Percentiles rank a stretch among this genome's conserved stretches.
phyloP scores from a whole-genome alignment of 768 basidiomycete genomes.

The Auriscalpium vulgare region DNA sequence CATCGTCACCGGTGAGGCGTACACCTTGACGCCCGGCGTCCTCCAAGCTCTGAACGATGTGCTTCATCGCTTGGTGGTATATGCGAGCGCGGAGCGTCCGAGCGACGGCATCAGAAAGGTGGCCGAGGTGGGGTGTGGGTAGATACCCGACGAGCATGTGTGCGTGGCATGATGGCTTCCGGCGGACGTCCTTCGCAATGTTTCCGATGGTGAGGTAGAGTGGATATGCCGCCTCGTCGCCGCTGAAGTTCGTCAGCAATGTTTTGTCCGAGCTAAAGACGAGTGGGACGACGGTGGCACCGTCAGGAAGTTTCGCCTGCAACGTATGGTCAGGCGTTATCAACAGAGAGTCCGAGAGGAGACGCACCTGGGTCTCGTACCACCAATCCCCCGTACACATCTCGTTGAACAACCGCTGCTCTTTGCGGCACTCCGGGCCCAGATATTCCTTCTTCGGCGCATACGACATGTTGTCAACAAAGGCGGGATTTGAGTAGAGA shows the following conservation, averaged over 20 bases:
- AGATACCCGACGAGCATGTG: slow-evolving; percentile 32
- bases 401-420: slow-evolving; percentile 24
- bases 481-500: slow-evolving; percentile 22
- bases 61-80: slow-evolving; percentile 30
- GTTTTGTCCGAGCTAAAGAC: no score
- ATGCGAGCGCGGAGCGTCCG: slow-evolving; percentile 15
- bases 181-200: slow-evolving; percentile 31
- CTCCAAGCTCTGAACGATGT: slow-evolving; percentile 25
- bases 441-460: slow-evolving; percentile 21
- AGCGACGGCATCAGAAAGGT: slow-evolving; percentile 10
- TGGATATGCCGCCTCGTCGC: slow-evolving; percentile 35
- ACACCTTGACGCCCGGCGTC: slow-evolving; percentile 25
- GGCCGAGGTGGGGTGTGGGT: slow-evolving; percentile 26
- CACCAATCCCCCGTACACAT: slow-evolving; percentile 34
- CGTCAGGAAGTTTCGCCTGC: slow-evolving; percentile 14
- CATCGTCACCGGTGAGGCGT: slow-evolving; percentile 29
- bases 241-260: slow-evolving; percentile 20
- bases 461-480: slow-evolving; percentile 22
- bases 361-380: slow-evolving; percentile 28
- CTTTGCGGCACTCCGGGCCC: neutral
- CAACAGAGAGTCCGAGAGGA: neutral
- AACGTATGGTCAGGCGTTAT: slow-evolving; percentile 12
- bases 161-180: slow-evolving; percentile 27
- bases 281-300: no score
- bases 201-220: slow-evolving; percentile 38